Conservation (phyloP, 495 filamentous ascomycete genomes). For the Friedmanniomyces simplex region DNA sequence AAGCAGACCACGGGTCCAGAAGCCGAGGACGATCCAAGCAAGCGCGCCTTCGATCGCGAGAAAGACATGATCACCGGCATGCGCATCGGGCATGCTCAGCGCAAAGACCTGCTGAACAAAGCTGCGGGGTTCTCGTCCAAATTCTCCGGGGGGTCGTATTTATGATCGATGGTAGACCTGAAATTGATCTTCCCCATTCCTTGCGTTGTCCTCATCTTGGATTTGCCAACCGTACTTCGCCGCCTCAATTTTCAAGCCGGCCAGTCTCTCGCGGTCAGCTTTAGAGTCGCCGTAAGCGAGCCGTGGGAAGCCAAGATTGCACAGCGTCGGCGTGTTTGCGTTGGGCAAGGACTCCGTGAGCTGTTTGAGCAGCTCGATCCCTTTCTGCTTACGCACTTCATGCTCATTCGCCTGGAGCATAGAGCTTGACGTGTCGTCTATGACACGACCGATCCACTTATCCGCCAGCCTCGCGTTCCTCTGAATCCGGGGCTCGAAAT, state of each 20-base stretch:
- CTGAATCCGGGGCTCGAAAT: background rate
- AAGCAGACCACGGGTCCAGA: conserved; percentile 34
- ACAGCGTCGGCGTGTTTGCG: background rate
- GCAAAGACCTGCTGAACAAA: conserved; percentile 66
- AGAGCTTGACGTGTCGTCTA: background rate
- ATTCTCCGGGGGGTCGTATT: conserved; percentile 69
- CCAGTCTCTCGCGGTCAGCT: background rate
- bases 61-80: conserved; percentile 82
- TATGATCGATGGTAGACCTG: conserved; percentile 36
- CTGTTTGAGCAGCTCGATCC: background rate
- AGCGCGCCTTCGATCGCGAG: conserved; percentile 78
- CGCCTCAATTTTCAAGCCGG: background rate
- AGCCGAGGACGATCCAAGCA: conserved; percentile 79
- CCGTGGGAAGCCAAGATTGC: background rate
- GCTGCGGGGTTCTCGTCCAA: conserved; percentile 74
- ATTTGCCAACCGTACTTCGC: background rate
- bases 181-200: background rate
- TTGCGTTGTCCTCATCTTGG: background rate
- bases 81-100: conserved; percentile 61
- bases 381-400: background rate
- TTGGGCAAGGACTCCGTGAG: background rate
- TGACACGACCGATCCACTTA: background rate
- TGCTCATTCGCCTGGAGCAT: background rate
- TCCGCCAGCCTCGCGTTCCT: background rate
- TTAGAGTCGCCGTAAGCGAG: too few species aligned